Base-by-base conservation (phyloP, 768 basidiomycete species). In the Suillus brevipes region DNA sequence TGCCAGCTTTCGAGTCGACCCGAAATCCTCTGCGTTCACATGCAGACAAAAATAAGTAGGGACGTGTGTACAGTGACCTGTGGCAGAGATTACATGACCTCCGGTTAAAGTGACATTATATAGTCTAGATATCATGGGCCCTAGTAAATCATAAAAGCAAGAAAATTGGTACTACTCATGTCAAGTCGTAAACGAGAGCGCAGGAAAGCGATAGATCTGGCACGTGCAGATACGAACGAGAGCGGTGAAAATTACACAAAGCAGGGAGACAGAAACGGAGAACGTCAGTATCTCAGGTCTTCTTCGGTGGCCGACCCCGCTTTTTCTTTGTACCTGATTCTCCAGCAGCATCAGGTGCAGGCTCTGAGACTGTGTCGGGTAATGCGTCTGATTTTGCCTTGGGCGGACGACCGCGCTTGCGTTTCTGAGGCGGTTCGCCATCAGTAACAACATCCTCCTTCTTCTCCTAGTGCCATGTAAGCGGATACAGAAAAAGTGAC, bases 361-460 rank as follows among this genome's bases (percentile, higher is more conserved):
- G 16, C 18, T 67, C 63, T 49, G 72, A 61, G 0, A 77, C 74
- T 60, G 80, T 74, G 23, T 76, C 79, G 49, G 83, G 78, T 59
- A 72, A 73, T 61, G 74, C 69, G 28, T 83, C 78, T 64, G 82
- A 81, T 75, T 84, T 88, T 63, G 85, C 81, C 77, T 92, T 92
- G 68, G 87, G 89, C 64, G 91, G 91, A 66, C 91, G 87, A 47
- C 91, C 91, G 66, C 91, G 85, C 76, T 83, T 87, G 71, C 89
- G 83, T 77, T 91, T 92, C 58, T 83, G 77, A 55, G 80, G 79
- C 55, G 76, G 78, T 67, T 87, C 87, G 58, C 83, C 85, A 52
- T 73, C 80, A 40, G 81, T 4, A 31, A 4, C 87, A 83, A 77
- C 87, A 63, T 78, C 78, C 25, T 70, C 65, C 70, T 78, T 79